Percentiles rank a stretch among this genome's conserved stretches.
These are phyloP conservation scores for Paramecium sexaurelia DNA, from an alignment of 73 alveolate species.

Conservation along the genomic window DNA sequence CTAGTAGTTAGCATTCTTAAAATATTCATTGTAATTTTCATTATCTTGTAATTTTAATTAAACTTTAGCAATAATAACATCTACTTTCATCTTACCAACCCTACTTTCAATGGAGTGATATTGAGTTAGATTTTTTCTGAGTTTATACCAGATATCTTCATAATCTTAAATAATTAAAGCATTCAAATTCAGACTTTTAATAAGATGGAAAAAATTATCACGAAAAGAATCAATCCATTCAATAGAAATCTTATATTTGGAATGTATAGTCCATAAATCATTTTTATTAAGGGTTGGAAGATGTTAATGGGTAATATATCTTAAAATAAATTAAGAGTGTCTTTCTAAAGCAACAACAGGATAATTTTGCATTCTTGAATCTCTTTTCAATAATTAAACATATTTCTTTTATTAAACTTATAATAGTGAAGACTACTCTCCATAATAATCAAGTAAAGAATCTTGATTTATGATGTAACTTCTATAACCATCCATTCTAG, in stretches of 20 bases:
- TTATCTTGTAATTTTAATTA: background rate
- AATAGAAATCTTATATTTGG: background rate
- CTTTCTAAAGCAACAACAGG: background rate
- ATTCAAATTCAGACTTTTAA: background rate
- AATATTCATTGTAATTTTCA: conserved; percentile 30
- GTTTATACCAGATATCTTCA: conserved; percentile 22
- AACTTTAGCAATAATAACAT: background rate
- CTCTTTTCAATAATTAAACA: background rate
- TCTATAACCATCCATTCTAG: conserved; percentile 60
- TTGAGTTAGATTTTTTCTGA: background rate
- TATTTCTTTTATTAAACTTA: background rate
- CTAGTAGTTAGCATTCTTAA: conserved; percentile 1
- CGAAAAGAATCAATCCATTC: conserved; percentile 50
- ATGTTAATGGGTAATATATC: background rate
- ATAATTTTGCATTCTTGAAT: background rate
- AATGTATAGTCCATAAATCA: background rate
- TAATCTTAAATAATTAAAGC: conserved; percentile 1
- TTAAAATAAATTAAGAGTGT: background rate
- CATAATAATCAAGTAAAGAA: background rate
- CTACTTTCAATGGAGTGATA: background rate
- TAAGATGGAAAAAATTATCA: background rate
- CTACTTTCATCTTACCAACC: background rate
- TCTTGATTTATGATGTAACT: conserved; percentile 17
- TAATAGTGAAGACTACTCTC: background rate
- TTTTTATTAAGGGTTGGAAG: background rate